phyloP scores from a whole-genome alignment of 2,329 filamentous ascomycete species.

The Xylariaceae sp. region DNA sequence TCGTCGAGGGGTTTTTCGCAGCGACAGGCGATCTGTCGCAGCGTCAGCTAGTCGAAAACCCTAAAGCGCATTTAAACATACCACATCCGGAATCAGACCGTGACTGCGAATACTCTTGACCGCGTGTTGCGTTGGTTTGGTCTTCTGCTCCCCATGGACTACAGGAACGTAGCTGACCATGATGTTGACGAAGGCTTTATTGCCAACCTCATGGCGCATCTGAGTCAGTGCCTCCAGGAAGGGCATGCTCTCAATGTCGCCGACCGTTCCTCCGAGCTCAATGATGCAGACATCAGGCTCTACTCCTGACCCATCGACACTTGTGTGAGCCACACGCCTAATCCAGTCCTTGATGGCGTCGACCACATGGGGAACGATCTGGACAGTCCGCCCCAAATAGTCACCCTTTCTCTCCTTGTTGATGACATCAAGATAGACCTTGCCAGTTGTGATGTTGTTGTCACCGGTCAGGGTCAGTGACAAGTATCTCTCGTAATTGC shows the following conservation, averaged over 20 bases:
- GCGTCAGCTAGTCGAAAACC: constrained; percentile 16
- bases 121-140: constrained; percentile 91
- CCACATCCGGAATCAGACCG: constrained; percentile 68
- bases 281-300: constrained; percentile 91
- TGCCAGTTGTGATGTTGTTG: constrained; percentile 96
- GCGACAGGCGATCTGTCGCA: constrained; percentile 76
- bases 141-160: constrained; percentile 73
- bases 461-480: constrained; percentile 77
- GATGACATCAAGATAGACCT: constrained; percentile 89
- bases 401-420: constrained; percentile 63
- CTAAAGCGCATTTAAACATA: constrained; percentile 33
- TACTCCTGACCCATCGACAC: constrained; percentile 78
- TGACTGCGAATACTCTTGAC: constrained; percentile 80
- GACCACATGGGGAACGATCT: constrained; percentile 90
- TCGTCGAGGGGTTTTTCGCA: constrained; percentile 74
- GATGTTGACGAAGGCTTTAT: constrained; percentile 81
- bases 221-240: constrained; percentile 86
- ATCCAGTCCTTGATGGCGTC: constrained; percentile 93
- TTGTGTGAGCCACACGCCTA: constrained; percentile 75
- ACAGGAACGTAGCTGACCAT: constrained; percentile 86
- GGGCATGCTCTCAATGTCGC: constrained; percentile 48
- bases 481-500: constrained; percentile 65
- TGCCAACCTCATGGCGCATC: constrained; percentile 65
- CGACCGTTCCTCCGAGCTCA: constrained; percentile 23
- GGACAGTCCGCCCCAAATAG: constrained; percentile 84